Percentiles rank a stretch among this genome's conserved stretches.
Evolutionary conservation across 148 eudicot genomes (phyloP).

Genomic region (Rhododendron simsii): DNA sequence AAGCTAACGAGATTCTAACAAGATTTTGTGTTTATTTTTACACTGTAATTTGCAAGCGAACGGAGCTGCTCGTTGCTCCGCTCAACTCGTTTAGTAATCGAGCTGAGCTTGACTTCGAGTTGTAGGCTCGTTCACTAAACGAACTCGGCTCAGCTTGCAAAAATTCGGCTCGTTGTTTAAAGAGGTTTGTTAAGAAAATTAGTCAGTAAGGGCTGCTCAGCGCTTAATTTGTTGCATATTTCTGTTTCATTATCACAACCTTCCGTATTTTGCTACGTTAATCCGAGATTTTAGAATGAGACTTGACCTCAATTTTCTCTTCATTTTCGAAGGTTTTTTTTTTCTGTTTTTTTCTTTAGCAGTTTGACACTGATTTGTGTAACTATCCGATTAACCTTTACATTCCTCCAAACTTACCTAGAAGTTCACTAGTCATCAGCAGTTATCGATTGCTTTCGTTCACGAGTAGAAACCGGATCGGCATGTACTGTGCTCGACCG

Average conservation of each 20-base stretch:
- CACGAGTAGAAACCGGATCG: background rate
- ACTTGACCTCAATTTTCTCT: background rate
- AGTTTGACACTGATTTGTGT: background rate
- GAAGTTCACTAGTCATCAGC: background rate
- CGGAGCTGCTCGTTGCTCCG: background rate
- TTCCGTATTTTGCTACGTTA: background rate
- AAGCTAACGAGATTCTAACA: background rate
- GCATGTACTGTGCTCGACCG: background rate
- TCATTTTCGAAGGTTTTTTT: background rate
- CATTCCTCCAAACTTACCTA: background rate
- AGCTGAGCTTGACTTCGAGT: no score
- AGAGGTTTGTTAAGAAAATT: no score
- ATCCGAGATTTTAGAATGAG: background rate
- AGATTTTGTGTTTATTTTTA: background rate
- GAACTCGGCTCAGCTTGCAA: no score
- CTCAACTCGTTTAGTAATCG: no score
- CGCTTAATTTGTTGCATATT: background rate
- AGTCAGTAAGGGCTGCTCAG: no score
- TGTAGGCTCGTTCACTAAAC: no score
- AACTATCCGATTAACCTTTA: background rate
- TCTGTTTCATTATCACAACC: background rate
- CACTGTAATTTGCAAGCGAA: background rate
- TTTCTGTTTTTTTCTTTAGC: background rate
- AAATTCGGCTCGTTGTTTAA: no score
- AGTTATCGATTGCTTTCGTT: background rate